phyloP scores from a whole-genome alignment of 805 yeast genomes.

The Ogataea allantospora region DNA sequence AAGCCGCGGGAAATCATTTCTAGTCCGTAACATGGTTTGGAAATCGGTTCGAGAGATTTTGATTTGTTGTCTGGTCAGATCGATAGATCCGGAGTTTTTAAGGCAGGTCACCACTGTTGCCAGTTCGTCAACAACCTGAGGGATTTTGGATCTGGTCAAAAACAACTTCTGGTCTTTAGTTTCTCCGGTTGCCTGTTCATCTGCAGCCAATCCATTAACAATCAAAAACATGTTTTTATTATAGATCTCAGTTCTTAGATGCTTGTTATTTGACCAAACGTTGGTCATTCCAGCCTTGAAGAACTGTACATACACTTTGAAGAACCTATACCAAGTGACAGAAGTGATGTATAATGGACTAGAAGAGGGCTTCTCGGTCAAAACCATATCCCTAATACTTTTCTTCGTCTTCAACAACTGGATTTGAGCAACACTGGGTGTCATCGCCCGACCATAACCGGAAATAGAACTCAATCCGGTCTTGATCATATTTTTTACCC shows the following conservation, averaged over 20 bases:
- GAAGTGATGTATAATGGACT: slow-evolving; percentile 5
- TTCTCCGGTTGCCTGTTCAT: slow-evolving; percentile 27
- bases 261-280: slow-evolving; percentile 47
- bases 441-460: no score
- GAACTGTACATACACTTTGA: slow-evolving; percentile 38
- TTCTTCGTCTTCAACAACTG: slow-evolving; percentile 18
- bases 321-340: slow-evolving; percentile 19
- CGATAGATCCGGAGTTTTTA: slow-evolving; percentile 21
- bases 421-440: slow-evolving; percentile 15
- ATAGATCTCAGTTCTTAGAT: slow-evolving; percentile 28
- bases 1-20: slow-evolving; percentile 47
- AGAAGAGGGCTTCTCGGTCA: slow-evolving; percentile 6
- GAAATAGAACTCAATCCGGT: neutral
- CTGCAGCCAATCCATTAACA: slow-evolving; percentile 27
- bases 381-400: neutral
- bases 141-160: slow-evolving; percentile 13
- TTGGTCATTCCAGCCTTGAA: slow-evolving; percentile 58
- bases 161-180: slow-evolving; percentile 23
- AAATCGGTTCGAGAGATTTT: slow-evolving; percentile 41
- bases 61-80: slow-evolving; percentile 17
- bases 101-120: slow-evolving; percentile 25
- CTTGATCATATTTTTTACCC: neutral
- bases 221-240: slow-evolving; percentile 28
- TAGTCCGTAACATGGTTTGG: slow-evolving; percentile 50
- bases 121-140: slow-evolving; percentile 25